Conservation (phyloP, 169 alveolate genomes). For the Plasmodium sp. region DNA sequence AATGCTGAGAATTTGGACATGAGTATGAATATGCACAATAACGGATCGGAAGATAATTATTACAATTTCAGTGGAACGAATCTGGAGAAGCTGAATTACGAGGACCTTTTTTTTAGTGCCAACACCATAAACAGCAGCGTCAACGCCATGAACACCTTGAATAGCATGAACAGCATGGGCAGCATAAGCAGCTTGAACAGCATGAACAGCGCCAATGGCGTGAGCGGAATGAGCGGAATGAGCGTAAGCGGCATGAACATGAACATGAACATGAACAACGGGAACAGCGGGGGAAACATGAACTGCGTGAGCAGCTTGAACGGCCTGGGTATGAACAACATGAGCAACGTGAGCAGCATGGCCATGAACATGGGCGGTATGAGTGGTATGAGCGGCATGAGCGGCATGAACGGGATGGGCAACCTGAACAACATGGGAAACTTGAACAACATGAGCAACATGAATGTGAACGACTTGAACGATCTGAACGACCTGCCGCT, state of each 20-base stretch:
- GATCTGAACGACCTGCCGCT: background rate
- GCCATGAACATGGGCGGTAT: background rate
- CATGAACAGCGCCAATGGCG: background rate
- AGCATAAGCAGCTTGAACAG: background rate
- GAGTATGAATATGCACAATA: conserved; percentile 2
- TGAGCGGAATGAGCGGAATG: background rate
- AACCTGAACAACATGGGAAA: background rate
- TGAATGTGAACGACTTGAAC: background rate
- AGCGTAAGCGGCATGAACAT: background rate
- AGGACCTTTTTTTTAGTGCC: conserved; percentile 16
- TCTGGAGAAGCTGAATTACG: conserved; percentile 23
- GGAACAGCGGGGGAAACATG: background rate
- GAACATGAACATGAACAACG: background rate
- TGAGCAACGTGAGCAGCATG: too few relatives aligned
- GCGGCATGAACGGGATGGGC: background rate
- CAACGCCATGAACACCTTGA: background rate
- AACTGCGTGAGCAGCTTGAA: background rate
- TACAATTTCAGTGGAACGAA: background rate
- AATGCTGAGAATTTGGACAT: background rate
- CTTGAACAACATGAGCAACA: background rate
- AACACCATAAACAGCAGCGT: background rate
- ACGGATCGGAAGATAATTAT: conserved; percentile 16
- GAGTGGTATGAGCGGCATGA: background rate
- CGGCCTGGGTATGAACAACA: background rate
- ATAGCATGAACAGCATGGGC: background rate